These are phyloP conservation scores for Avena sativa DNA, from an alignment of 176 grass and related monocot genomes.

Conservation along the genomic window DNA sequence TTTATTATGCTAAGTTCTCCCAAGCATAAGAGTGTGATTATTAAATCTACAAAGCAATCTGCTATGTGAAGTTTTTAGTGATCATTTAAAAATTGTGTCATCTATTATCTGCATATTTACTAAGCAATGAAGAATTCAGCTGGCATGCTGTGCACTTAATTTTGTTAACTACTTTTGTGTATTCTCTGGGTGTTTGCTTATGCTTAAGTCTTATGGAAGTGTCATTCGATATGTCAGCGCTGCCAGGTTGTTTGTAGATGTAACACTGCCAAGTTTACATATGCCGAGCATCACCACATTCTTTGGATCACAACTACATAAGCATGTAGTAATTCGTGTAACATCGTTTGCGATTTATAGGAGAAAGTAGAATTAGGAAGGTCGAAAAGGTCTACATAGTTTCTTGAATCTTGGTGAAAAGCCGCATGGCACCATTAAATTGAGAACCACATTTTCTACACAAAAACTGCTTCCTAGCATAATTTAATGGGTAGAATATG, in stretches of 20 bases:
- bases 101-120: background rate
- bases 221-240: too few species aligned
- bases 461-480: background rate
- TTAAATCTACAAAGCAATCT: background rate
- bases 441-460: background rate
- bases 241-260: too few species aligned
- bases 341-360: too few species aligned
- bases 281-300: background rate
- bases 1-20: background rate
- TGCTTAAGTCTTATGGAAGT: too few species aligned
- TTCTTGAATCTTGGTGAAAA: slow-evolving; percentile 16
- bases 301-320: background rate
- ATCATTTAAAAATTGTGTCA: background rate
- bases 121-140: background rate
- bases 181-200: too few species aligned
- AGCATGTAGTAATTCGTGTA: background rate
- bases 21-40: too few species aligned
- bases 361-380: background rate
- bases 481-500: background rate
- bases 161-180: too few species aligned
- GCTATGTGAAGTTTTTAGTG: background rate
- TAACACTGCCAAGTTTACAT: too few species aligned
- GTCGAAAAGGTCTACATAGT: background rate
- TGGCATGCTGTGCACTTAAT: background rate
- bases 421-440: slow-evolving; percentile 9